A percentile compares a stretch with the other conserved stretches of the same genome.
Evolutionary conservation across 2,329 filamentous ascomycete species (phyloP).

Genomic region (Parasarocladium wereldwijsianum): DNA sequence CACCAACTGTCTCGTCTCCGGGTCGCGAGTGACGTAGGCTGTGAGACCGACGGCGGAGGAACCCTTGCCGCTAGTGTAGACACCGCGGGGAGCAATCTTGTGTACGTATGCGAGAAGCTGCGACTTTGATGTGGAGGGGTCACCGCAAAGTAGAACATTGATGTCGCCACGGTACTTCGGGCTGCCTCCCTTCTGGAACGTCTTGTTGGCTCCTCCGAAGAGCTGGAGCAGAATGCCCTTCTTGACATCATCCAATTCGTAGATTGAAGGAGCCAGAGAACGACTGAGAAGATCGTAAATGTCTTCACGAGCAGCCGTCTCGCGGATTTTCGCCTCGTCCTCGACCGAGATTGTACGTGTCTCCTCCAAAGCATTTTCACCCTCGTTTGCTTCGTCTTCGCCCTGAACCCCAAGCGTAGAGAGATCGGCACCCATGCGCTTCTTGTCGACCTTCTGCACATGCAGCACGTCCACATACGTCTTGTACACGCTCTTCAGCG

Average conservation of each 20-base stretch:
- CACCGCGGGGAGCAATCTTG: constrained; percentile 83
- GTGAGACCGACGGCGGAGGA: constrained; percentile 72
- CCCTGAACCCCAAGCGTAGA: constrained; percentile 76
- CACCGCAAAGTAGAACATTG: constrained; percentile 91
- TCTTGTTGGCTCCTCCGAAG: constrained; percentile 96
- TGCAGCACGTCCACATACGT: constrained; percentile 94
- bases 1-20: constrained; percentile 65
- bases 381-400: constrained; percentile 47
- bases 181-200: constrained; percentile 89
- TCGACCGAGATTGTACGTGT: constrained; percentile 70
- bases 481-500: constrained; percentile 92
- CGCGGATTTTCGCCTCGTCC: constrained; percentile 78
- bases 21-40: constrained; percentile 67
- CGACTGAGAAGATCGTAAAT: constrained; percentile 86
- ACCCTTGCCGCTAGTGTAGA: constrained; percentile 71
- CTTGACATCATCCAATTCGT: constrained; percentile 97
- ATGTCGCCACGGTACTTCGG: constrained; percentile 95
- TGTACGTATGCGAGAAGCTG: constrained; percentile 90
- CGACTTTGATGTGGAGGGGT: constrained; percentile 92
- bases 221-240: constrained; percentile 94
- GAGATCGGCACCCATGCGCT: constrained; percentile 78
- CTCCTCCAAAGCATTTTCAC: constrained; percentile 68
- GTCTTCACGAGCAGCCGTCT: constrained; percentile 64
- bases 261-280: constrained; percentile 86
- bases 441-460: constrained; percentile 92